Base-by-base conservation (phyloP, 2,329 filamentous ascomycete species). In the Cryphonectria carpinicola region DNA sequence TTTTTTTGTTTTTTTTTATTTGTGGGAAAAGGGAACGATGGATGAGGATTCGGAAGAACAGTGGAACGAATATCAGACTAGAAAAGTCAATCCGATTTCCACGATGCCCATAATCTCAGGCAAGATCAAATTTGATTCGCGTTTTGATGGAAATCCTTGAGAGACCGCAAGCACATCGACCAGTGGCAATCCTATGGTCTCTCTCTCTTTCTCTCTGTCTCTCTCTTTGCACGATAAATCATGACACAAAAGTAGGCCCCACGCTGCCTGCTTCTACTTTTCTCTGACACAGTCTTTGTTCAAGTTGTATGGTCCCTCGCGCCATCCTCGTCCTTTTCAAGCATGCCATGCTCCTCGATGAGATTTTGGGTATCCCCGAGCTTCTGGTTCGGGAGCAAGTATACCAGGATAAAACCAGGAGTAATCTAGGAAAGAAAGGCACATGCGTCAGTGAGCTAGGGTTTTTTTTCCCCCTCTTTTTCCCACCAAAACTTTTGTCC, bases 321-420 rank as follows among this genome's bases (percentile, higher is more conserved):
- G 37, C 14, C 13, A 3, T 14, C 35, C 7, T 63, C 35, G 1
- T 63, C 19, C 60, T 63, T 58, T 10, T 37, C 65, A 5, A 67
- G 35, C 65, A 67, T 58, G 19, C 65, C 65, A n/a, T 67, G 65
- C 35, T 67, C 46, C 49, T 67, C 65, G 32, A 67, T n/a, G 22
- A 67, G 49, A 17, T 67, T 67, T 11, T 67, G 65, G 65, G 22
- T 56, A 19, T 67, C 65, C 17, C 65, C 52, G 22, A 70, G 65
- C 19, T 56, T 70, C 22, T 62, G 65, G 32, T 70, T 68, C 17
- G 69, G 69, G 13, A 70, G 62, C 13, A 70, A 63, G 28, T 63
- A 70, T 19, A 62, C 65, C 22, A 70, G n/a, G 7, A 62, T 5
- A 25, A 70, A 70, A 2, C 65, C 65, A 1, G 69, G 69, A 28